phyloP scores from a whole-genome alignment of 2,329 filamentous ascomycete genomes.

The Claviceps quebecensis region DNA sequence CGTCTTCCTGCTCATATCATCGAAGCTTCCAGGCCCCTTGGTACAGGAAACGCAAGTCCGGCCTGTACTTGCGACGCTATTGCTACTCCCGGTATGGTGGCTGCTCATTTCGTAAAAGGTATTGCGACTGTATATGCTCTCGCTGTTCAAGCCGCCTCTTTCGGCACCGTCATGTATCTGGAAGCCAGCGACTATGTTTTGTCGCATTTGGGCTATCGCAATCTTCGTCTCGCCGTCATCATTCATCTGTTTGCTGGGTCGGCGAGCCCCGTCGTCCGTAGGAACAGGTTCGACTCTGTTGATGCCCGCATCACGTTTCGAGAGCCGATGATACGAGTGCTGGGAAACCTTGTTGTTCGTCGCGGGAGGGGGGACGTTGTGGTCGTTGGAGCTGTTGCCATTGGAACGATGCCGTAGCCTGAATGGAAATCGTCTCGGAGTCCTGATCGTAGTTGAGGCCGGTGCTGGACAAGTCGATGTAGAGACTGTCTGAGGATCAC shows the following conservation, averaged over 20 bases:
- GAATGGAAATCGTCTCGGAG: neutral
- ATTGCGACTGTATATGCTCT: neutral
- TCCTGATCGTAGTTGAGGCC: neutral
- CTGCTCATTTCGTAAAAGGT: neutral
- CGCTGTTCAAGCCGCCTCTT: slow-evolving; percentile 19
- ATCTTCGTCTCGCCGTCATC: neutral
- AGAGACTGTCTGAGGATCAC: neutral
- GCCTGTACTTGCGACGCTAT: slow-evolving; percentile 2
- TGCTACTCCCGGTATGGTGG: neutral
- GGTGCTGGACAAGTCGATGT: neutral
- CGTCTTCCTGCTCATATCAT: neutral
- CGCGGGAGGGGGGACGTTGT: neutral
- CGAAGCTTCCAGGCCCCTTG: neutral
- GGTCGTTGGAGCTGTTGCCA: neutral
- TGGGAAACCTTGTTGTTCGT: neutral
- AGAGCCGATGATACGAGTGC: neutral
- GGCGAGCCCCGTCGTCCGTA: neutral
- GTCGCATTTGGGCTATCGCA: slow-evolving; percentile 7
- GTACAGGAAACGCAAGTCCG: no score
- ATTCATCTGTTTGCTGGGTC: neutral
- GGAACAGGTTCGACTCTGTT: neutral
- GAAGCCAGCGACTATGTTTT: neutral
- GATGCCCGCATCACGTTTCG: neutral
- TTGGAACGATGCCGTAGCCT: neutral
- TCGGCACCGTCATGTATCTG: slow-evolving; percentile 23